phyloP scores from a whole-genome alignment of 805 yeast species.

The Candida corydali region DNA sequence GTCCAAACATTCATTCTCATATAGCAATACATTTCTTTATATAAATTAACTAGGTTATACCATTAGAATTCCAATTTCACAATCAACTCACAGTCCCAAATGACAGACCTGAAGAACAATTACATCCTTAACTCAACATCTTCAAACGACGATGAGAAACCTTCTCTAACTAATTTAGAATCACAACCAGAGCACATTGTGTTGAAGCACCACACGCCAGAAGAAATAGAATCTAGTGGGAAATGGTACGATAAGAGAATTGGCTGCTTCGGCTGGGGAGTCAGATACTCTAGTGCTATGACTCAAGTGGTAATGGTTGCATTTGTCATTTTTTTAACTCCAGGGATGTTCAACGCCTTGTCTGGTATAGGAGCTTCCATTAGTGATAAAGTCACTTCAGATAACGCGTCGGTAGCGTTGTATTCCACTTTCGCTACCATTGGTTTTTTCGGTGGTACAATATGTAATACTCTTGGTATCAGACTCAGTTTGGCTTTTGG shows the following conservation, averaged over 20 bases:
- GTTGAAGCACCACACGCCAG: constrained; percentile 20
- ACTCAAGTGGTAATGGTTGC: constrained; percentile 43
- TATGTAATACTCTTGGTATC: constrained; percentile 48
- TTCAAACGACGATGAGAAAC: constrained; percentile 2
- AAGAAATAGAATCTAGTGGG: constrained; percentile 30
- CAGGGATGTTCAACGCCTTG: constrained; percentile 51
- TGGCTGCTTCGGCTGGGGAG: constrained; percentile 1
- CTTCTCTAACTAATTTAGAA: constrained; percentile 2
- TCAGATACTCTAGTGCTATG: constrained; percentile 12
- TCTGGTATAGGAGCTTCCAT: constrained; percentile 50
- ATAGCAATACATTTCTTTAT: too few species aligned
- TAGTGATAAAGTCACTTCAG: constrained; percentile 35
- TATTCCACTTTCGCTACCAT: constrained; percentile 53
- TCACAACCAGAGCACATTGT: constrained; percentile 14
- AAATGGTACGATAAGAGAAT: constrained; percentile 35
- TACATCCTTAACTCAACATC: background rate
- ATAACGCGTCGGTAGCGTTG: constrained; percentile 49
- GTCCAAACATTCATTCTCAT: too few species aligned
- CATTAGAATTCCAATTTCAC: too few species aligned
- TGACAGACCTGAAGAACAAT: too few species aligned
- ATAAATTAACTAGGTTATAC: too few species aligned
- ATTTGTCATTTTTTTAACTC: constrained; percentile 46
- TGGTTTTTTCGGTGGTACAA: constrained; percentile 55
- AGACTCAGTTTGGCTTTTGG: constrained; percentile 45
- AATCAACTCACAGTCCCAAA: too few species aligned